Percentiles rank a stretch among this genome's conserved stretches.
Evolutionary conservation across 768 basidiomycete species (phyloP).

Genomic region (Macrolepiota albuminosa): DNA sequence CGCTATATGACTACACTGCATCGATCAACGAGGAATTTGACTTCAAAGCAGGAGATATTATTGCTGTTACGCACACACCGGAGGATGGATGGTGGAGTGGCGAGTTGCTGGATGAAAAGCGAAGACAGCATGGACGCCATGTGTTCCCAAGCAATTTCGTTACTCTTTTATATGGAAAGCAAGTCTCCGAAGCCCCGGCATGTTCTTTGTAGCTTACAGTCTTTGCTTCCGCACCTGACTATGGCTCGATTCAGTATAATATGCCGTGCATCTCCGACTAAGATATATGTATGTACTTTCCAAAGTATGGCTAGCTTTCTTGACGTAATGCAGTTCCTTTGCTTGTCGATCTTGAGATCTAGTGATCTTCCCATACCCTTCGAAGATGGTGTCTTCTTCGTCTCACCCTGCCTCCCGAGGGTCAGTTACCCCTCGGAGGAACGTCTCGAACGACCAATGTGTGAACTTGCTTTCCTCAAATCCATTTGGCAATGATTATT

Average conservation of each 20-base stretch:
- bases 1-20: conserved; percentile 81
- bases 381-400: conserved; percentile 2
- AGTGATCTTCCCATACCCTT: neutral
- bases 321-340: neutral
- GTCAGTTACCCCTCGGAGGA: conserved; percentile 21
- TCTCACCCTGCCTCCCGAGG: conserved; percentile 16
- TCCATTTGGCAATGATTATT: neutral
- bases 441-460: conserved; percentile 21
- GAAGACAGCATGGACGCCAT: conserved; percentile 66
- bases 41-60: conserved; percentile 93
- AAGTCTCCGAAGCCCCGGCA: neutral
- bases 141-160: conserved; percentile 90
- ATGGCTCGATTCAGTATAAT: neutral
- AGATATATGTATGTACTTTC: no score
- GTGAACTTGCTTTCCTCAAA: conserved; percentile 26
- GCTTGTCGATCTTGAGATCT: neutral
- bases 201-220: neutral
- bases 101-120: conserved; percentile 67
- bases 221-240: no score
- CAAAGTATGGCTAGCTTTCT: no score
- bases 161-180: neutral
- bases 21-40: conserved; percentile 92
- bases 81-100: conserved; percentile 99
- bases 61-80: conserved; percentile 90
- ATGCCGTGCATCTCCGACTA: neutral